phyloP scores from a whole-genome alignment of 2,329 filamentous ascomycete genomes.

The Verticillium nubilum region DNA sequence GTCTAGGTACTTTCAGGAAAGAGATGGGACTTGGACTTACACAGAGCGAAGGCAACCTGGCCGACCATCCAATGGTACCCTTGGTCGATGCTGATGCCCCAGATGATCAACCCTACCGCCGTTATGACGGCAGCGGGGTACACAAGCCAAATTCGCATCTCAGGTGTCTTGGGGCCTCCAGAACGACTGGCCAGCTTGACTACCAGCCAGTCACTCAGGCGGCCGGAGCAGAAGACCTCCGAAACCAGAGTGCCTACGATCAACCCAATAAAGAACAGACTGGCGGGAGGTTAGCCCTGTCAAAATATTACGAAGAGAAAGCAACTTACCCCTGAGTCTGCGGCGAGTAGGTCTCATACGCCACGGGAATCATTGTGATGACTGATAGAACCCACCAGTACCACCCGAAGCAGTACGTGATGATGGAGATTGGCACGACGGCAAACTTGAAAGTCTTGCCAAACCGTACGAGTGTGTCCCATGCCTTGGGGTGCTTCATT shows the following conservation, averaged over 20 bases:
- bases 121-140: constrained; percentile 46
- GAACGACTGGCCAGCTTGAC: constrained; percentile 36
- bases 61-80: constrained; percentile 52
- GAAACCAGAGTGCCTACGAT: constrained; percentile 46
- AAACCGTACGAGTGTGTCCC: constrained; percentile 39
- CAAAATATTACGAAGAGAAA: background rate
- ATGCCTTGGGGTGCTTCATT: constrained; percentile 43
- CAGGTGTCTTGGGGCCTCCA: constrained; percentile 35
- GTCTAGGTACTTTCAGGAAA: background rate
- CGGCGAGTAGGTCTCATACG: constrained; percentile 41
- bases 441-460: constrained; percentile 38
- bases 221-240: constrained; percentile 45
- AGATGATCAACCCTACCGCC: constrained; percentile 43
- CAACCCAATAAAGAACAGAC: constrained; percentile 47
- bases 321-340: constrained; percentile 39
- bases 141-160: constrained; percentile 51
- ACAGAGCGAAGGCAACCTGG: constrained; percentile 49
- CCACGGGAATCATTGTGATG: constrained; percentile 46
- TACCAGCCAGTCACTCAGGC: constrained; percentile 47
- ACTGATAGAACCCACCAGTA: constrained; percentile 53
- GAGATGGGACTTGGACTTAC: constrained; percentile 23
- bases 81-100: constrained; percentile 49
- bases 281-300: background rate
- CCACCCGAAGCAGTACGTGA: constrained; percentile 46
- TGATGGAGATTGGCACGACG: constrained; percentile 36